Conservation (phyloP, 2,329 filamentous ascomycete species). For the Pseudopyricularia javanii region DNA sequence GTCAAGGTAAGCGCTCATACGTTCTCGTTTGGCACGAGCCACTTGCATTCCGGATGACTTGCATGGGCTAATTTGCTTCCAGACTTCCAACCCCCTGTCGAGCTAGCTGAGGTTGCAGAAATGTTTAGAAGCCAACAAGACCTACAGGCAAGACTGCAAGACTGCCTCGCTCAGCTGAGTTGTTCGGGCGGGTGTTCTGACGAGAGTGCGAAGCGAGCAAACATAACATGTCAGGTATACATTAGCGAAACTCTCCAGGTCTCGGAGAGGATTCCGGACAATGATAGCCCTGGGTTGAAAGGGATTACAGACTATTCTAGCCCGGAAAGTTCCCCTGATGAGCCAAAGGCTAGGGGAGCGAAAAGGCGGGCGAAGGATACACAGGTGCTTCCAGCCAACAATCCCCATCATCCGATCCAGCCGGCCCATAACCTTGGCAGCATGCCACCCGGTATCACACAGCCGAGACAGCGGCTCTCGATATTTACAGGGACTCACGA, state of each 20-base stretch:
- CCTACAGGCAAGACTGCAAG: not conserved
- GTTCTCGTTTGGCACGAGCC: not conserved
- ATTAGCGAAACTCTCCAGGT: not conserved
- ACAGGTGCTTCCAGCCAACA: no score
- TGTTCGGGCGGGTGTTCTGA: not conserved
- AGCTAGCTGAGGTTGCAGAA: not conserved
- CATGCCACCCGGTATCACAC: no score
- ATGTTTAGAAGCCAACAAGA: not conserved
- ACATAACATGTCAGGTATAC: not conserved
- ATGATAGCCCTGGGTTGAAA: not conserved
- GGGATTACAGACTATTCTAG: not conserved
- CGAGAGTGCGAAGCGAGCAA: not conserved
- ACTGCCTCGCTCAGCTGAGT: not conserved
- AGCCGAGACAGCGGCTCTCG: no score
- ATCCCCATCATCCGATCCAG: no score
- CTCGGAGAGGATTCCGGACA: not conserved
- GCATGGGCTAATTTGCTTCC: not conserved
- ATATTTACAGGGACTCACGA: no score
- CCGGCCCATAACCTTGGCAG: no score
- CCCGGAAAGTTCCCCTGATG: no score
- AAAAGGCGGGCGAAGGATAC: no score
- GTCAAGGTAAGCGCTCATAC: not conserved
- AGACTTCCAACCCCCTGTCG: constrained; percentile 1
- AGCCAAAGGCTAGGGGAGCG: no score
- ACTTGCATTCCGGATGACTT: not conserved